Evolutionary conservation across 2,329 filamentous ascomycete species (phyloP).

Genomic region (Aspergillus glaucus): DNA sequence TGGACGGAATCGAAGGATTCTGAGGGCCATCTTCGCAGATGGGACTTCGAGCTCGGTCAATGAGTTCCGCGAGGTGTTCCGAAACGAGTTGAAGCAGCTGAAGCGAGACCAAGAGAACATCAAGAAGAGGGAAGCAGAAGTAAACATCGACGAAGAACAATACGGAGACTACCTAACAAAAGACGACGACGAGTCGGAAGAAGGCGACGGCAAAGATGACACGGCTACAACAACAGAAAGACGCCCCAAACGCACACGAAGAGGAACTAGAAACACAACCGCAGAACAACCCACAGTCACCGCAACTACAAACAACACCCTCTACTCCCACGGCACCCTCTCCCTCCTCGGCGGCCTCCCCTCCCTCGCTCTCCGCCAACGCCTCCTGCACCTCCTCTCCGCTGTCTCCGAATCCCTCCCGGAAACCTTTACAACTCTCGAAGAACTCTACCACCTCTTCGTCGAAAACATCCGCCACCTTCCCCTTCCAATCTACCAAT

Average conservation of each 20-base stretch:
- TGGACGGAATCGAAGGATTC: conserved; percentile 35
- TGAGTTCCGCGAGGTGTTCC: conserved; percentile 42
- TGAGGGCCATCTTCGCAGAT: conserved; percentile 44
- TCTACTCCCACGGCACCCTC: conserved; percentile 15
- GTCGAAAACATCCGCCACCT: conserved; percentile 43
- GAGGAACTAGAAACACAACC: conserved; percentile 15
- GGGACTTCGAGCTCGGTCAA: conserved; percentile 29
- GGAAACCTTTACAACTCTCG: conserved; percentile 28
- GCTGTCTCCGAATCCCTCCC: conserved; percentile 31
- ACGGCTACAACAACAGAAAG: conserved; percentile 12
- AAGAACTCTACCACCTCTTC: conserved; percentile 38
- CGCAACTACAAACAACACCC: conserved; percentile 1
- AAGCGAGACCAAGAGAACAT: conserved; percentile 19
- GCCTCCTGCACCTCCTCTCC: conserved; percentile 39
- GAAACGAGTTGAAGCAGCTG: conserved; percentile 37
- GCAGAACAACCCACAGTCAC: conserved; percentile 1
- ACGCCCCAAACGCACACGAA: conserved; percentile 29
- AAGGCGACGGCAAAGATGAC: conserved; percentile 11
- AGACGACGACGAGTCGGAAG: conserved; percentile 30
- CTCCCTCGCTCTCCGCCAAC: conserved; percentile 39
- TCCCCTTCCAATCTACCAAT: conserved; percentile 41
- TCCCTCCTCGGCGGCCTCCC: conserved; percentile 31
- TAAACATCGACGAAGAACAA: conserved; percentile 41
- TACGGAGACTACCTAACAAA: conserved; percentile 41
- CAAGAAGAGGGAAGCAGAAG: conserved; percentile 35